A percentile compares a stretch with the other conserved stretches of the same genome.
These are phyloP conservation scores for Chenopodium formosanum DNA, from an alignment of 148 eudicot genomes.

Conservation along the genomic window DNA sequence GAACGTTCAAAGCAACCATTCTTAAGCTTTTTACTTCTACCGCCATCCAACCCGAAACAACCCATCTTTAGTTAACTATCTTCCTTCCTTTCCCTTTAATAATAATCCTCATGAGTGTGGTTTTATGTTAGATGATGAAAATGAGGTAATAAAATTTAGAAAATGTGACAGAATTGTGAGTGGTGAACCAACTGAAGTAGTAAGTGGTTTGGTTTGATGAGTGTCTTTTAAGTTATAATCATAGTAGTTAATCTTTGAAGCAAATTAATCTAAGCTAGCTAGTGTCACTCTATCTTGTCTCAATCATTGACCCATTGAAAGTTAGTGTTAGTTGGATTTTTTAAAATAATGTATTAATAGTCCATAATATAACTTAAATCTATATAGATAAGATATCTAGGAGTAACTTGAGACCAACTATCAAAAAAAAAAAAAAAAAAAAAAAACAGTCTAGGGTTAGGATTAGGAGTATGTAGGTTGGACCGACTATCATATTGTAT, in stretches of 20 bases:
- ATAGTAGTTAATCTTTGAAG: constrained; percentile 31
- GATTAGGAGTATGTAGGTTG: too few species aligned
- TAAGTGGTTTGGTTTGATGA: constrained; percentile 18
- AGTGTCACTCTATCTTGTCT: background rate
- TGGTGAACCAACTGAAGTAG: constrained; percentile 21
- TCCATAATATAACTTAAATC: too few species aligned
- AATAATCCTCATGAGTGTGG: background rate
- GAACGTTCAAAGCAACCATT: constrained; percentile 30
- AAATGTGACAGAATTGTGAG: background rate
- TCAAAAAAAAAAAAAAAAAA: too few species aligned
- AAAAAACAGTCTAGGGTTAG: too few species aligned
- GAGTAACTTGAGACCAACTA: too few species aligned
- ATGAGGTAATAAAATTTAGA: constrained; percentile 2
- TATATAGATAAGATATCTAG: too few species aligned
- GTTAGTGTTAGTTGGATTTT: background rate
- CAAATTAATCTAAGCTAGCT: constrained; percentile 9
- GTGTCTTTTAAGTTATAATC: constrained; percentile 33
- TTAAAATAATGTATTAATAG: background rate
- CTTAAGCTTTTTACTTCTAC: constrained; percentile 12
- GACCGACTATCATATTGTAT: too few species aligned
- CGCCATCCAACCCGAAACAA: constrained; percentile 28
- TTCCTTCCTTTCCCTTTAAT: background rate
- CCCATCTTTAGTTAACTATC: constrained; percentile 15
- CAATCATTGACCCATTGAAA: constrained; percentile 3
- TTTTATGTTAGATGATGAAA: constrained; percentile 13